Percentiles rank a stretch among this genome's conserved stretches.
Conservation (phyloP, 164 flowering plant species). For the Paratinospora sagittata region DNA sequence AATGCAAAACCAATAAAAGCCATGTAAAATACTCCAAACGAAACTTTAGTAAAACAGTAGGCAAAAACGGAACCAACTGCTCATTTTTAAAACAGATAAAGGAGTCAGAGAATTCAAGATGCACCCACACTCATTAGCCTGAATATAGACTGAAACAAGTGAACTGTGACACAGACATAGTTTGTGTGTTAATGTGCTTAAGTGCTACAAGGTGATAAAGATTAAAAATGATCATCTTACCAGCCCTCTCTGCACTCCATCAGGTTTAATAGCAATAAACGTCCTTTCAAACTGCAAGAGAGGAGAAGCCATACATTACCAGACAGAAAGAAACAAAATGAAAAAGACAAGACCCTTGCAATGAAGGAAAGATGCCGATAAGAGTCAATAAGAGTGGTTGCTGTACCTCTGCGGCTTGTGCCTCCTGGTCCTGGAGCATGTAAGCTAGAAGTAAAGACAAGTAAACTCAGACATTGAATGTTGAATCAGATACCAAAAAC, state of each 20-base stretch:
- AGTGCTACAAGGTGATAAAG: neutral
- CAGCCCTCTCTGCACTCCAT: conserved; percentile 98
- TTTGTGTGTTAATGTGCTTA: neutral
- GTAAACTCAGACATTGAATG: conserved; percentile 7
- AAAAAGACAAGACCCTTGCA: neutral
- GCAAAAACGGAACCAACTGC: neutral
- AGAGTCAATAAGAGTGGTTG: neutral
- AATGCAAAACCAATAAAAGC: too few species aligned
- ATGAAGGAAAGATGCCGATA: conserved; percentile 1
- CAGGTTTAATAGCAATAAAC: conserved; percentile 97
- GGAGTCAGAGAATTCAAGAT: neutral
- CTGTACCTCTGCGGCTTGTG: conserved; percentile 86
- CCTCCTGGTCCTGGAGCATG: conserved; percentile 94
- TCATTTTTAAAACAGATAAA: neutral
- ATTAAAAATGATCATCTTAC: conserved; percentile 35
- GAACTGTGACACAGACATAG: neutral
- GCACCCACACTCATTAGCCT: neutral
- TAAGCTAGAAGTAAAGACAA: conserved; percentile 40
- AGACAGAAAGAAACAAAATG: neutral
- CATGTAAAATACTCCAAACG: neutral
- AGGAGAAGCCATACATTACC: neutral
- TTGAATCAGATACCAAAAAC: neutral
- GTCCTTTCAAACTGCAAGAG: conserved; percentile 75
- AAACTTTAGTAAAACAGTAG: neutral
- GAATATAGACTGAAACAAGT: neutral